Conservation (phyloP, 495 filamentous ascomycete species). For the Achaetomiella virescens region DNA sequence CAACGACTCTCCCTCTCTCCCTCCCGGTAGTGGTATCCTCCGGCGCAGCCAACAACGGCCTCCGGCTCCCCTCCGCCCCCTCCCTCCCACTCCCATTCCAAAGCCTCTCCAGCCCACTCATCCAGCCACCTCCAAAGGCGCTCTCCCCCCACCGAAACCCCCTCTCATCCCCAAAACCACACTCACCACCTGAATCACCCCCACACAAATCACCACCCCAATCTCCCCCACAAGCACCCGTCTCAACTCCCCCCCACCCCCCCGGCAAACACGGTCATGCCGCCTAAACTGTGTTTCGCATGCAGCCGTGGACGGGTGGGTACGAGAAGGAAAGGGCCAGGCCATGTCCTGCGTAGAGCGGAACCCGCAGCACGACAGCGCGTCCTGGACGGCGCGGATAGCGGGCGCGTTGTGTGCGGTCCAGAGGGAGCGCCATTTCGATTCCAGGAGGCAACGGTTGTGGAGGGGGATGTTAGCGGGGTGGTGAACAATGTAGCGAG, state of each 20-base stretch:
- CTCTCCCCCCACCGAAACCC: not conserved
- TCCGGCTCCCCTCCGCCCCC: not conserved
- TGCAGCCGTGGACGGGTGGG: not conserved
- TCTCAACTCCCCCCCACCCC: slow-evolving; percentile 13
- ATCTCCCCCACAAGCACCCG: slow-evolving; percentile 4
- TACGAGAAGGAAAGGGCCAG: slow-evolving; percentile 46
- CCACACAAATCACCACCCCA: slow-evolving; percentile 11
- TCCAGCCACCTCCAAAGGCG: not conserved
- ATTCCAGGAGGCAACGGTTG: slow-evolving; percentile 34
- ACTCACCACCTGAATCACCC: slow-evolving; percentile 14
- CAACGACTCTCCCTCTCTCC: slow-evolving; percentile 33
- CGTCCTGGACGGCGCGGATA: slow-evolving; percentile 58
- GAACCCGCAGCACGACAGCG: slow-evolving; percentile 60
- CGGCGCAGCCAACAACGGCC: slow-evolving; percentile 1
- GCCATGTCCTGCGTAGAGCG: slow-evolving; percentile 47
- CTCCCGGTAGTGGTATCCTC: no score
- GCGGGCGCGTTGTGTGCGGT: slow-evolving; percentile 38
- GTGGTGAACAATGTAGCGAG: slow-evolving; percentile 51
- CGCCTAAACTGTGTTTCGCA: slow-evolving; percentile 12
- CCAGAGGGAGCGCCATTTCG: slow-evolving; percentile 50
- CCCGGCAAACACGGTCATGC: slow-evolving; percentile 3
- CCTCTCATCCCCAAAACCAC: not conserved
- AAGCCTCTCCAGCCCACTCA: not conserved
- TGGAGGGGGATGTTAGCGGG: not conserved
- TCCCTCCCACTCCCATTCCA: not conserved